These are phyloP conservation scores for Leccinum subtestaceum DNA, from an alignment of 768 basidiomycete species.

Conservation along the genomic window DNA sequence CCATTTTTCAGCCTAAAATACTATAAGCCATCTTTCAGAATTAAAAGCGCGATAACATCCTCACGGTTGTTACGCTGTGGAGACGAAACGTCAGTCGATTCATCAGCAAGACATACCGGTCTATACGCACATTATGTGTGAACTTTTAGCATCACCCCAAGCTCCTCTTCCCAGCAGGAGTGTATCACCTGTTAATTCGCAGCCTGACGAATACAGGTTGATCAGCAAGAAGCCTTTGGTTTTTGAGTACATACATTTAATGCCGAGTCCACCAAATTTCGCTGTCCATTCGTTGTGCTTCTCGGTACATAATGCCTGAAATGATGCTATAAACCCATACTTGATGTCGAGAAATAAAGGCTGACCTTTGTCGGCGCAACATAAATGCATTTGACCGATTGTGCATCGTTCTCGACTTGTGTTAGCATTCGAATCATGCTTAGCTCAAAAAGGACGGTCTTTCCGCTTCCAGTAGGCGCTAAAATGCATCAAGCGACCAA, in stretches of 20 bases:
- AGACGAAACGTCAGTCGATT: constrained; percentile 2
- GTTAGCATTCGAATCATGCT: constrained; percentile 75
- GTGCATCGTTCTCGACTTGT: constrained; percentile 33
- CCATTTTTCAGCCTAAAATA: constrained; percentile 86
- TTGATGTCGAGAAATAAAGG: not conserved
- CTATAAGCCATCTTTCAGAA: not conserved
- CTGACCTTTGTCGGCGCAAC: constrained; percentile 88
- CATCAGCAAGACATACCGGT: not conserved
- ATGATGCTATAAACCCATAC: not conserved
- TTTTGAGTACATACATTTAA: constrained; percentile 56
- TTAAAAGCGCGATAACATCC: constrained; percentile 6
- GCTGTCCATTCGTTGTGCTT: constrained; percentile 77
- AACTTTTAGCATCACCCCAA: constrained; percentile 71
- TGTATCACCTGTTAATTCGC: constrained; percentile 92
- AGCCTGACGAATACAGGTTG: constrained; percentile 46
- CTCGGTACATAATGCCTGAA: constrained; percentile 85
- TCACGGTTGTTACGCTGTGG: constrained; percentile 73
- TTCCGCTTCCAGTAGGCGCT: constrained; percentile 97
- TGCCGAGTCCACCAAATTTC: constrained; percentile 74
- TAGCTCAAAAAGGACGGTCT: constrained; percentile 93
- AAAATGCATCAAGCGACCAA: constrained; percentile 11
- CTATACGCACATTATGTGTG: constrained; percentile 69
- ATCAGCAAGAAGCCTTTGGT: not conserved
- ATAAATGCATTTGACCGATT: constrained; percentile 74
- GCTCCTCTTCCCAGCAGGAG: constrained; percentile 58